These are phyloP conservation scores for Neurospora sp. DNA, from an alignment of 2,329 filamentous ascomycete genomes.

Conservation along the genomic window DNA sequence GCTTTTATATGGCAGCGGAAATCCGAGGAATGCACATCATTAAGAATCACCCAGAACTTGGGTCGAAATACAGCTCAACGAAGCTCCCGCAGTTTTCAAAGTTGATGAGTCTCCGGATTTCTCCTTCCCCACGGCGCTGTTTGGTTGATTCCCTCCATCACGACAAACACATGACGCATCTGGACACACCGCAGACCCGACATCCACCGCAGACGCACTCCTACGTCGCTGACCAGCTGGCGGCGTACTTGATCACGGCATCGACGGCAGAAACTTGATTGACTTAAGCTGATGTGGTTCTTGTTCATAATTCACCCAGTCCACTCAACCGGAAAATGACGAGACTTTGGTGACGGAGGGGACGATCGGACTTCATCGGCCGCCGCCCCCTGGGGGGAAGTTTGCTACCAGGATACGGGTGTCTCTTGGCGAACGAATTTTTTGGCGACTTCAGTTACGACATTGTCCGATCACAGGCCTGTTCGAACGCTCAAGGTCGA, in stretches of 20 bases:
- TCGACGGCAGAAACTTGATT: background rate
- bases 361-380: background rate
- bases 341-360: background rate
- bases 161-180: background rate
- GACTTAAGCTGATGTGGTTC: background rate
- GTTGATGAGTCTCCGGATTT: background rate
- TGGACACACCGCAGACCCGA: background rate
- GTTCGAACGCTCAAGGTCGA: background rate
- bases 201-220: background rate
- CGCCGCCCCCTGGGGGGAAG: background rate
- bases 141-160: background rate
- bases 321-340: background rate
- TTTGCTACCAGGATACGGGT: background rate
- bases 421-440: background rate
- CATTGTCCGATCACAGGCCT: background rate
- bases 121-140: background rate
- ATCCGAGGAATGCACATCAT: background rate
- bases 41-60: background rate
- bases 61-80: background rate
- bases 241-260: background rate
- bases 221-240: background rate
- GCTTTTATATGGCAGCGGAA: background rate
- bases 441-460: background rate
- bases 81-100: background rate
- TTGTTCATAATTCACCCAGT: background rate